Percentiles rank a stretch among this genome's conserved stretches.
Evolutionary conservation across 2,329 filamentous ascomycete species (phyloP).

Genomic region (Colletotrichum sublineola): DNA sequence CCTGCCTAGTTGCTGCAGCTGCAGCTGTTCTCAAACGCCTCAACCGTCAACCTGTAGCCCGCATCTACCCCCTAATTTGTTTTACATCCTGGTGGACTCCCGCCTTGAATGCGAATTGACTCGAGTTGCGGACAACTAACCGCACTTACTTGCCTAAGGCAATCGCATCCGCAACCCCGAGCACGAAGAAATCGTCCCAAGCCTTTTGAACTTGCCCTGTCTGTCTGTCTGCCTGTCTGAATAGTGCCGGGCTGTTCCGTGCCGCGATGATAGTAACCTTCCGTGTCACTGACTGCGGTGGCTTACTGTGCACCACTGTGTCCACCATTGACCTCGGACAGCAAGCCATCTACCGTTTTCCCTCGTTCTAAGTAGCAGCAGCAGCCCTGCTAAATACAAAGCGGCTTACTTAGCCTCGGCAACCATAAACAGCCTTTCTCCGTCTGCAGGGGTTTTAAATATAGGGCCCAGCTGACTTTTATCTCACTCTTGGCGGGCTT

Average conservation of each 20-base stretch:
- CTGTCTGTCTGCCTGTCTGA: not conserved
- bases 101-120: not conserved
- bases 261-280: not conserved
- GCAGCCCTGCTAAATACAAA: not conserved
- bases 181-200: not conserved
- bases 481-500: not conserved
- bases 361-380: not conserved
- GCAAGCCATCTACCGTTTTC: not conserved
- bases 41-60: not conserved
- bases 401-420: not conserved
- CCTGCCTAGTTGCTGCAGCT: not conserved
- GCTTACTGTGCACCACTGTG: not conserved
- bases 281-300: not conserved
- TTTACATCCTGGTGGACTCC: not conserved
- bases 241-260: slow-evolving; percentile 2
- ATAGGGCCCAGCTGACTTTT: not conserved
- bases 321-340: not conserved
- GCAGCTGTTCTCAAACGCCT: slow-evolving; percentile 3
- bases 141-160: not conserved
- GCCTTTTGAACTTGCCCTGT: not conserved
- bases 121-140: not conserved
- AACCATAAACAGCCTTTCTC: not conserved
- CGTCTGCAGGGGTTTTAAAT: not conserved
- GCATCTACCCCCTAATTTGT: not conserved
- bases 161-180: not conserved